A percentile compares a stretch with the other conserved stretches of the same genome.
phyloP scores from a whole-genome alignment of 768 basidiomycete species.

The Fibroporia radiculosa region DNA sequence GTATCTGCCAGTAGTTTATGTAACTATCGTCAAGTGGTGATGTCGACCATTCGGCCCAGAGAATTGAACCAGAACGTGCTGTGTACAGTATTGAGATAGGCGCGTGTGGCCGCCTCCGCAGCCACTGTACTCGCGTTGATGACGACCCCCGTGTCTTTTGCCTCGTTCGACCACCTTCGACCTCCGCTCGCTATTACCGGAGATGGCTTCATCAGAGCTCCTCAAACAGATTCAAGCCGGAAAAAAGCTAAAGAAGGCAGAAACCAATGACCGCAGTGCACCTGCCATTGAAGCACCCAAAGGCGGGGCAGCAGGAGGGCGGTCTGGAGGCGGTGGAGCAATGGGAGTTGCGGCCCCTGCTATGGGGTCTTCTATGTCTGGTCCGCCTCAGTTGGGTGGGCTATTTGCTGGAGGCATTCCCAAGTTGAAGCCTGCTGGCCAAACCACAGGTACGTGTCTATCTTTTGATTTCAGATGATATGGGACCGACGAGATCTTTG shows the following conservation, averaged over 20 bases:
- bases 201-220: conserved; percentile 70
- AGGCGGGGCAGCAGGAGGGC: conserved; percentile 22
- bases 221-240: conserved; percentile 80
- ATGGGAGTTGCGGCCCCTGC: conserved; percentile 19
- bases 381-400: conserved; percentile 74
- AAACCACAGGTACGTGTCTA: conserved; percentile 38
- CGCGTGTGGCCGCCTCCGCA: no score
- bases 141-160: no score
- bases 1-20: no score
- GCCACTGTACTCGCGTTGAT: no score
- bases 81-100: no score
- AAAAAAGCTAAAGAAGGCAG: conserved; percentile 72
- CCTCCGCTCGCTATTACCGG: no score
- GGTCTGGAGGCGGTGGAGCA: conserved; percentile 31
- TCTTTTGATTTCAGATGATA: conserved; percentile 6
- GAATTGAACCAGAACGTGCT: no score
- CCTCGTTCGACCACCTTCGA: no score
- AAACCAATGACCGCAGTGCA: conserved; percentile 76
- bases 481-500: no score
- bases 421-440: conserved; percentile 75
- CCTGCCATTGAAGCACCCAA: conserved; percentile 47
- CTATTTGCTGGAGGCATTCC: conserved; percentile 91
- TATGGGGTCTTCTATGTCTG: conserved; percentile 25
- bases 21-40: no score
- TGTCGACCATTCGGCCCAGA: no score